Base-by-base conservation (phyloP, 768 basidiomycete species). In the Naganishia vishniacii region DNA sequence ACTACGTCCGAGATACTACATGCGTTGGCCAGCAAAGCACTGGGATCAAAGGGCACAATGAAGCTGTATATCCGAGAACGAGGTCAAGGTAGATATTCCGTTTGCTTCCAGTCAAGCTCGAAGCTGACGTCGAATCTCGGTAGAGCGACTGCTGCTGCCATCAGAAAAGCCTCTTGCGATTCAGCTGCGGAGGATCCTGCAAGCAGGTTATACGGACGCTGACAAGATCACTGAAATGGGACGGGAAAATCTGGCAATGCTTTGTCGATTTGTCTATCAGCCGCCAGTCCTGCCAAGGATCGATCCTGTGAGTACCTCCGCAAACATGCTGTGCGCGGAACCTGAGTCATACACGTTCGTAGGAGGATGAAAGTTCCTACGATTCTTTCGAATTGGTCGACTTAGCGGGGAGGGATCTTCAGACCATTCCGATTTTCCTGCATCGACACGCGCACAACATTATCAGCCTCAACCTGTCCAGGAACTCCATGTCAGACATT, bases 401-500 rank as follows among this genome's bases (percentile, higher is more conserved):
- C 74, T 84, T 99, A 29, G 85, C 86, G 0, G 86, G 85, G 1
- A 82, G 86, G 56, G 83, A 88, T 69, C 80, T 98, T 2, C 87
- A 88, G 59, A 88, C 91, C 4, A 88, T 98, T 48, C 95, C 95
- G 0, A 86, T 94, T 69, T 81, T 85, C 64, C 81, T 97, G 13
- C 88, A 99, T 75, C 82, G 84, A 60, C 85, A 90, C 65, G 91
- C 92, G 0, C 85, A 88, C 68, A 83, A 83, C 26, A 92, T 99
- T 71, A 80, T 88, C 64, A 85, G 82, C 42, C 86, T 98, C 64
- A 89, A 88, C 65, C 83, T 98, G 15, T 94, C 91, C 3, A 85
- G 89, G 46, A 99, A 98, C 73, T 91, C 93, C 2, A 90, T 94
- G 84, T 83, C 93, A 61, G 93, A 98, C 76, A 87, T 98, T 37